Evolutionary conservation across 257 asterid species (phyloP).

Genomic region (Thymus quinquecostatus): DNA sequence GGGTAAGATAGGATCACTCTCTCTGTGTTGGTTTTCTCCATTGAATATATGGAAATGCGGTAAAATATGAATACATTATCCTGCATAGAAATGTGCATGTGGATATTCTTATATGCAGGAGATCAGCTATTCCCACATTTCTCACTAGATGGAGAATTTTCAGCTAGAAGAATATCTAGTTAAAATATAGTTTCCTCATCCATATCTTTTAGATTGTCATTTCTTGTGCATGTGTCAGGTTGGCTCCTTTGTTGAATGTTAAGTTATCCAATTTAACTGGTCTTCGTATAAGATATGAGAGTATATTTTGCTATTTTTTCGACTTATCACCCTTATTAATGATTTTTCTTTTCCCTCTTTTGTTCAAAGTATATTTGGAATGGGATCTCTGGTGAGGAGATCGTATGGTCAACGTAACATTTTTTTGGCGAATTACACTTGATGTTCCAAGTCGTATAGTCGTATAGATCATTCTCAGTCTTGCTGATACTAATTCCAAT

Average conservation of each 20-base stretch:
- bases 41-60: constrained; percentile 14
- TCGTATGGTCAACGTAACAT: not conserved
- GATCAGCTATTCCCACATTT: not conserved
- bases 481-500: not conserved
- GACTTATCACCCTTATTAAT: not conserved
- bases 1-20: constrained; percentile 45
- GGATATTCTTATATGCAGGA: not conserved
- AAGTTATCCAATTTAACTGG: not conserved
- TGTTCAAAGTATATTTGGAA: not conserved
- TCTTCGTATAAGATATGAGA: not conserved
- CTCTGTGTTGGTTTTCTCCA: constrained; percentile 1
- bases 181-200: not conserved
- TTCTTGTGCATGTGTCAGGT: not conserved
- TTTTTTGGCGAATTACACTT: not conserved
- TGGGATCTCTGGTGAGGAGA: not conserved
- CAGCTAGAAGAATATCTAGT: not conserved
- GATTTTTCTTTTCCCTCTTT: not conserved
- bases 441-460: not conserved
- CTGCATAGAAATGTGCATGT: not conserved
- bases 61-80: not conserved
- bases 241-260: not conserved
- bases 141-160: not conserved
- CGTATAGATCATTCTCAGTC: not conserved
- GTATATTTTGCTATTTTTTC: not conserved
- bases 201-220: not conserved